A percentile compares a stretch with the other conserved stretches of the same genome.
These are phyloP conservation scores for Cyclospora cayetanensis DNA, from an alignment of 169 alveolate species.

Conservation along the genomic window DNA sequence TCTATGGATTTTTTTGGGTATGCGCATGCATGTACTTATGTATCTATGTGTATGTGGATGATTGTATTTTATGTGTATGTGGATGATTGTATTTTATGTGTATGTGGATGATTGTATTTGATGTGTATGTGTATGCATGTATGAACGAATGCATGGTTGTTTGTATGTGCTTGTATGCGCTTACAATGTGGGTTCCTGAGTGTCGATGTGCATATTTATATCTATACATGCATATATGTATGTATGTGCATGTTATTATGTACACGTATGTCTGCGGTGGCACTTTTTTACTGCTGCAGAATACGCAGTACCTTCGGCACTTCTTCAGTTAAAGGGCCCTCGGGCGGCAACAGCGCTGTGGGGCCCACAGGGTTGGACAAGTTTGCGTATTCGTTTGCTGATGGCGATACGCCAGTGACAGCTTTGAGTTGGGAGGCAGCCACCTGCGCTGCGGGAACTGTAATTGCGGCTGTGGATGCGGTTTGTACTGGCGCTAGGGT, in stretches of 20 bases:
- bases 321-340: background rate
- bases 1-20: background rate
- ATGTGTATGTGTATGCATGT: background rate
- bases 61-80: background rate
- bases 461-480: constrained; percentile 92
- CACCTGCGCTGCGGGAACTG: constrained; percentile 92
- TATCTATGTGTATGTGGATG: background rate
- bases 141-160: background rate
- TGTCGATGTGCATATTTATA: too few species aligned
- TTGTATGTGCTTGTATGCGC: background rate
- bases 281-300: constrained; percentile 73
- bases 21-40: background rate
- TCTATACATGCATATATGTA: background rate
- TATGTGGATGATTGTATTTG: background rate
- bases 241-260: background rate
- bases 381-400: constrained; percentile 76
- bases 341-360: background rate
- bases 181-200: background rate
- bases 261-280: background rate
- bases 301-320: constrained; percentile 74
- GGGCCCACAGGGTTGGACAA: background rate
- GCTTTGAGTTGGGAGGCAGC: constrained; percentile 93
- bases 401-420: constrained; percentile 92
- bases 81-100: background rate
- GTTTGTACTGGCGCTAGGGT: constrained; percentile 83